Evolutionary conservation across 306 rosid genomes (phyloP).

Genomic region (Abrus precatorius): DNA sequence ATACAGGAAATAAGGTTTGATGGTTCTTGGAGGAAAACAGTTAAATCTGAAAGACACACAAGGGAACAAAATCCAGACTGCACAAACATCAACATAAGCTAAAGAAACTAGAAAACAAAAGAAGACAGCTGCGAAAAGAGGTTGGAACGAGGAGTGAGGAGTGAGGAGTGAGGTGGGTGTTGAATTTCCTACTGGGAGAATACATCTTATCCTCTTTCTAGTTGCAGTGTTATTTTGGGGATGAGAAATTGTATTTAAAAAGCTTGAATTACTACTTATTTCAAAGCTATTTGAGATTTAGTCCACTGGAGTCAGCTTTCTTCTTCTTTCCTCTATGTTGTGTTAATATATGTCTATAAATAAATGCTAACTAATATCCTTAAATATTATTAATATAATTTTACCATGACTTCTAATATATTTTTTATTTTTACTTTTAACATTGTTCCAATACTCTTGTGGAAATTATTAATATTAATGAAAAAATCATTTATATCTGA

Average conservation of each 20-base stretch:
- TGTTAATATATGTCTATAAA: too few relatives aligned
- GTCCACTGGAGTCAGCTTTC: too few relatives aligned
- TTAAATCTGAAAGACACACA: not conserved
- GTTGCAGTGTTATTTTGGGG: not conserved
- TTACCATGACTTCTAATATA: too few relatives aligned
- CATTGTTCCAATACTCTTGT: too few relatives aligned
- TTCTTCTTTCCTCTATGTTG: too few relatives aligned
- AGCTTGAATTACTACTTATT: not conserved
- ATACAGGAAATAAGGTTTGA: not conserved
- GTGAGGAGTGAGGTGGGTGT: not conserved
- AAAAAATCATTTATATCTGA: too few relatives aligned
- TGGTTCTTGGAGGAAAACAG: not conserved
- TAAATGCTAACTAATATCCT: too few relatives aligned
- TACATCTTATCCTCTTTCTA: not conserved
- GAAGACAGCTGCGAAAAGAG: conserved; percentile 1
- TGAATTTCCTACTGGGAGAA: not conserved
- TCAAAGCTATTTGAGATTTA: not conserved
- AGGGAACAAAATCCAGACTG: not conserved
- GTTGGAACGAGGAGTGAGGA: too few relatives aligned
- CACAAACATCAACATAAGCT: not conserved
- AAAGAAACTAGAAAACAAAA: conserved; percentile 2
- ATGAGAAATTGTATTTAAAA: not conserved
- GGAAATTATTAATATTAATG: too few relatives aligned
- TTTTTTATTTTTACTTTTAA: too few relatives aligned
- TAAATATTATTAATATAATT: too few relatives aligned